Conservation (phyloP, 108 stramenopile species). For the Hondaea fermentalgiana region DNA sequence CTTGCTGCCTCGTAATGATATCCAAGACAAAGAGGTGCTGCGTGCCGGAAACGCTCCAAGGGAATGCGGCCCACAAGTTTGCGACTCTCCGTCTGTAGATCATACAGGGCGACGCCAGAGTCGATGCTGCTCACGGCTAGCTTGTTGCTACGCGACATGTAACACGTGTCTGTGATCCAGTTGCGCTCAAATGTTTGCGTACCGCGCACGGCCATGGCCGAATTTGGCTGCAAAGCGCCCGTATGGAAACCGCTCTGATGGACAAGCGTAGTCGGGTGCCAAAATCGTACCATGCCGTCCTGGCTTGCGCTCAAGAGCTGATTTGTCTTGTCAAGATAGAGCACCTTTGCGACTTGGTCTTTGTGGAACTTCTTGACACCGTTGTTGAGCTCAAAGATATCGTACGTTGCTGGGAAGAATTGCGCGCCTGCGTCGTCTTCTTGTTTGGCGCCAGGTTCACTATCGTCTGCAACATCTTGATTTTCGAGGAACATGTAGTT, state of each 20-base stretch:
- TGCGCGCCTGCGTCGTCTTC: background rate
- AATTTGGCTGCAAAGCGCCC: background rate
- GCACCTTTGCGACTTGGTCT: constrained; percentile 20
- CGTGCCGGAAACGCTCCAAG: background rate
- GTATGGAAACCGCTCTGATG: background rate
- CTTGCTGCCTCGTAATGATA: background rate
- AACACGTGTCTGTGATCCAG: constrained; percentile 30
- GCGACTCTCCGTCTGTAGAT: constrained; percentile 16
- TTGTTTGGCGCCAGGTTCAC: background rate
- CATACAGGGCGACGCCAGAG: constrained; percentile 35
- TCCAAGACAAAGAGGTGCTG: background rate
- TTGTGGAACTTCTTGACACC: constrained; percentile 18
- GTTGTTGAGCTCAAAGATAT: constrained; percentile 2
- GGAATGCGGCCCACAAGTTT: constrained; percentile 1
- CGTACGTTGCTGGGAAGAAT: background rate
- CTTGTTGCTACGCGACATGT: constrained; percentile 22
- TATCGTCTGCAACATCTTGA: background rate
- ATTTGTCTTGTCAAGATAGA: constrained; percentile 31
- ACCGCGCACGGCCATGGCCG: background rate
- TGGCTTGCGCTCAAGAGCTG: constrained; percentile 36
- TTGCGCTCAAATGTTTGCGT: constrained; percentile 3
- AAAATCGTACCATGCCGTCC: constrained; percentile 38
- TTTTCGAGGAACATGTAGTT: constrained; percentile 35
- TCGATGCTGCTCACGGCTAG: constrained; percentile 36
- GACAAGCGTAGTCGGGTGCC: constrained; percentile 34